Conservation (phyloP, 1,139 yeast species). For the Tardiomyces blankii region DNA sequence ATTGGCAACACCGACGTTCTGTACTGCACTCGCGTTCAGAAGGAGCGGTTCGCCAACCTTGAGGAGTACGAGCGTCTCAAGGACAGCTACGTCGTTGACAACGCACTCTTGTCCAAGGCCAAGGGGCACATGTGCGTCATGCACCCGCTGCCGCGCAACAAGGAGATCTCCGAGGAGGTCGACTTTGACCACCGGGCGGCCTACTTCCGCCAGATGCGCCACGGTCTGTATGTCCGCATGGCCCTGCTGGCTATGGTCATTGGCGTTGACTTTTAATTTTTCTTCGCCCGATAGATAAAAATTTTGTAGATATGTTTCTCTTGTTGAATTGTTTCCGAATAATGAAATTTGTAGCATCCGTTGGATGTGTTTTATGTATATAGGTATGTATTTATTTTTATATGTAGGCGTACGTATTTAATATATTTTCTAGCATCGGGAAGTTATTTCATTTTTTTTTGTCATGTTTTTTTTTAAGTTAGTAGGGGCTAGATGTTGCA, state of each 20-base stretch:
- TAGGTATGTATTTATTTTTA: slow-evolving; percentile 5
- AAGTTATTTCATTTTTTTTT: background rate
- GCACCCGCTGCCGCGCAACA: slow-evolving; percentile 98
- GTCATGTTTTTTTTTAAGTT: background rate
- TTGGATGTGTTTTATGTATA: slow-evolving; percentile 4
- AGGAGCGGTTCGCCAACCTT: slow-evolving; percentile 77
- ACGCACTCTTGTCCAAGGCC: slow-evolving; percentile 81
- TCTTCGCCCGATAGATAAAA: background rate
- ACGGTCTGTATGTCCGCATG: slow-evolving; percentile 97
- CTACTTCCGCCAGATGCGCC: slow-evolving; percentile 98
- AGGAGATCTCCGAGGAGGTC: slow-evolving; percentile 94
- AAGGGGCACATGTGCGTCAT: slow-evolving; percentile 97
- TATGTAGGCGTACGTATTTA: slow-evolving; percentile 5
- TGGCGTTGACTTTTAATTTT: slow-evolving; percentile 35
- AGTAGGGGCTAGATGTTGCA: too few relatives aligned
- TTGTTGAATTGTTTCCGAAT: slow-evolving; percentile 3
- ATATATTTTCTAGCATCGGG: slow-evolving; percentile 2
- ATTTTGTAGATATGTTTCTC: slow-evolving; percentile 1
- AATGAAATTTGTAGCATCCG: slow-evolving; percentile 5
- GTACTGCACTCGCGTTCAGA: slow-evolving; percentile 97
- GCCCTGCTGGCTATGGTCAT: slow-evolving; percentile 96
- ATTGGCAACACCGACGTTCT: slow-evolving; percentile 86
- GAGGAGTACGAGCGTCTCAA: slow-evolving; percentile 79
- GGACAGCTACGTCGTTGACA: slow-evolving; percentile 87
- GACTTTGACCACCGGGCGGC: slow-evolving; percentile 99